These are phyloP conservation scores for Colletotrichum tabaci DNA, from an alignment of 2,329 filamentous ascomycete species.

Conservation along the genomic window DNA sequence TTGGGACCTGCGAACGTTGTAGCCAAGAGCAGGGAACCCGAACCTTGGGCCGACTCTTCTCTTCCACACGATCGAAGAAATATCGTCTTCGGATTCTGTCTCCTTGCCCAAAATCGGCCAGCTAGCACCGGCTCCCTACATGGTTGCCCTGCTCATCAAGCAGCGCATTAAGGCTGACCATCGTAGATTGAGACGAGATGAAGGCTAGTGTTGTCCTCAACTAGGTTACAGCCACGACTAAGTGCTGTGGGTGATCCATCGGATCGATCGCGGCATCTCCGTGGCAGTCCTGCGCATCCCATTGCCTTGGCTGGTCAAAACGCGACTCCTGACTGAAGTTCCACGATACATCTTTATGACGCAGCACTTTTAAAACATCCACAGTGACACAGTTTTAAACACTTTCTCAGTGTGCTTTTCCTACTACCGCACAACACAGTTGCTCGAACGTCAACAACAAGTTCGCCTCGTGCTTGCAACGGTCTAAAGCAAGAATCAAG, in stretches of 20 bases:
- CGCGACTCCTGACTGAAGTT: background rate
- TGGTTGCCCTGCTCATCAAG: background rate
- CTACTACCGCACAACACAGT: too few species aligned
- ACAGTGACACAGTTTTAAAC: background rate
- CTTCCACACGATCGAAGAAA: background rate
- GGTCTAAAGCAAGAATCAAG: background rate
- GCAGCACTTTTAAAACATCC: background rate
- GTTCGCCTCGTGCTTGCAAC: constrained; percentile 7
- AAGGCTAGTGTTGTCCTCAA: background rate
- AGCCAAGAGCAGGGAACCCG: constrained; percentile 17
- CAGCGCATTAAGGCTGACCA: background rate
- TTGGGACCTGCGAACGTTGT: too few species aligned
- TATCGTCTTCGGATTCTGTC: background rate
- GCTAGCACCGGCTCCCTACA: background rate
- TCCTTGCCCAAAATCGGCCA: background rate
- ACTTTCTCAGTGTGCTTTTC: background rate
- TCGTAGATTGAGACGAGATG: background rate
- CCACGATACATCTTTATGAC: background rate
- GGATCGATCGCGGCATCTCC: constrained; percentile 3
- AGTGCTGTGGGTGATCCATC: background rate
- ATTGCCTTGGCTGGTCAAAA: background rate
- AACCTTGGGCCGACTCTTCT: constrained; percentile 24
- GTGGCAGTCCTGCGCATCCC: background rate
- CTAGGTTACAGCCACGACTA: background rate
- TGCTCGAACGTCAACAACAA: background rate